These are phyloP conservation scores for Hemisphaericaspora xylofermentans DNA, from an alignment of 1,139 yeast species.

Conservation along the genomic window DNA sequence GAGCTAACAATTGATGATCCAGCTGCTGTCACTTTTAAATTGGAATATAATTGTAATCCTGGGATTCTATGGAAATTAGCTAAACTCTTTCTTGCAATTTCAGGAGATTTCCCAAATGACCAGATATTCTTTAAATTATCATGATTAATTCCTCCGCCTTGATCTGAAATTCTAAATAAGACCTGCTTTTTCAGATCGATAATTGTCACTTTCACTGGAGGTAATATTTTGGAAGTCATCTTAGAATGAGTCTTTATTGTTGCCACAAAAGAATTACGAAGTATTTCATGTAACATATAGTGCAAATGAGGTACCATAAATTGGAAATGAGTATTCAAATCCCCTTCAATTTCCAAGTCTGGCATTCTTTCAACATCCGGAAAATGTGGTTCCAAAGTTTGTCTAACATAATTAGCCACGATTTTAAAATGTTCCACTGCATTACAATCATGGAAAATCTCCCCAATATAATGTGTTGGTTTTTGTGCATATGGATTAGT, in stretches of 20 bases:
- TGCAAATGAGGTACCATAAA: conserved; percentile 85
- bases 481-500: conserved; percentile 43
- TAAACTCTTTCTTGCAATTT: conserved; percentile 53
- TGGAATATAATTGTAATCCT: conserved; percentile 48
- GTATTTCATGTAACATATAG: conserved; percentile 80
- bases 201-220: conserved; percentile 72
- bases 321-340: conserved; percentile 61
- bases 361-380: conserved; percentile 68
- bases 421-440: conserved; percentile 64
- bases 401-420: conserved; percentile 50
- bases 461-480: conserved; percentile 78
- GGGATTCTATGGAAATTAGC: conserved; percentile 69
- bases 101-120: conserved; percentile 78
- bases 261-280: conserved; percentile 83
- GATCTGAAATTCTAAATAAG: conserved; percentile 78
- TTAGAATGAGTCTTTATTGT: conserved; percentile 50
- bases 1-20: conserved; percentile 37
- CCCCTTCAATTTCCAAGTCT: conserved; percentile 70
- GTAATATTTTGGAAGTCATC: conserved; percentile 39
- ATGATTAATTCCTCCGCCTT: conserved; percentile 80
- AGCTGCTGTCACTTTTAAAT: conserved; percentile 38
- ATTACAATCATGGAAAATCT: conserved; percentile 75
- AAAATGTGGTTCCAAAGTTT: conserved; percentile 46
- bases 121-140: conserved; percentile 64
- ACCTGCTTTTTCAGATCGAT: conserved; percentile 66